A percentile compares a stretch with the other conserved stretches of the same genome.
phyloP scores from a whole-genome alignment of 805 yeast species.

The Yamadazyma kitorensis region DNA sequence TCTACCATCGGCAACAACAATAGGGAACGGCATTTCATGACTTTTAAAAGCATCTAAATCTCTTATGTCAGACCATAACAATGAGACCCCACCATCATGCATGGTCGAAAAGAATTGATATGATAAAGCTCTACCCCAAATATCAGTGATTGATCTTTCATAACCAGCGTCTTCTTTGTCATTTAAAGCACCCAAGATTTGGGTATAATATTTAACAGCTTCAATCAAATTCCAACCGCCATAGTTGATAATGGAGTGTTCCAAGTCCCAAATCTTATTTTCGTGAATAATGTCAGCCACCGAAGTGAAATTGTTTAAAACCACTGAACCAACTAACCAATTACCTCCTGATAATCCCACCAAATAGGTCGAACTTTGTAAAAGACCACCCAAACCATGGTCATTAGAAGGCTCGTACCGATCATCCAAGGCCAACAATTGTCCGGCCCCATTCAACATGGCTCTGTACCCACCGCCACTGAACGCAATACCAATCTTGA shows the following conservation, averaged over 20 bases:
- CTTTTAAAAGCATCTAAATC: conserved; percentile 21
- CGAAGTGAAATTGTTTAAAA: conserved; percentile 56
- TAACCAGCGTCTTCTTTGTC: conserved; percentile 38
- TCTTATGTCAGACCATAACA: conserved; percentile 32
- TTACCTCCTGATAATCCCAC: conserved; percentile 68
- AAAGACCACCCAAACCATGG: conserved; percentile 70
- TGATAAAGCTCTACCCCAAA: conserved; percentile 42
- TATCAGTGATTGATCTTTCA: conserved; percentile 37
- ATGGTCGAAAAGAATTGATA: conserved; percentile 35
- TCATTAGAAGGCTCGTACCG: conserved; percentile 53
- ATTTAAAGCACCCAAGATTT: conserved; percentile 24
- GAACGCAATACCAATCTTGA: conserved; percentile 34
- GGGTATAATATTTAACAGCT: conserved; percentile 54
- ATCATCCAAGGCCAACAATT: conserved; percentile 74
- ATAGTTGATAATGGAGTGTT: conserved; percentile 70
- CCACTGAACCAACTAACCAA: conserved; percentile 65
- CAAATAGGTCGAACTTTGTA: conserved; percentile 70
- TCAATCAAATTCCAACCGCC: conserved; percentile 56
- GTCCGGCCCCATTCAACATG: conserved; percentile 84
- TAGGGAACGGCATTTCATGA: conserved; percentile 39
- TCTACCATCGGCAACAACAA: conserved; percentile 38
- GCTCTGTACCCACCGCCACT: conserved; percentile 83
- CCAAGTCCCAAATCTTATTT: conserved; percentile 36
- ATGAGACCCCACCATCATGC: conserved; percentile 23
- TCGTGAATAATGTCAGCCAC: conserved; percentile 36